phyloP scores from a whole-genome alignment of 306 rosid genomes.

The Ochetophila trinervis region DNA sequence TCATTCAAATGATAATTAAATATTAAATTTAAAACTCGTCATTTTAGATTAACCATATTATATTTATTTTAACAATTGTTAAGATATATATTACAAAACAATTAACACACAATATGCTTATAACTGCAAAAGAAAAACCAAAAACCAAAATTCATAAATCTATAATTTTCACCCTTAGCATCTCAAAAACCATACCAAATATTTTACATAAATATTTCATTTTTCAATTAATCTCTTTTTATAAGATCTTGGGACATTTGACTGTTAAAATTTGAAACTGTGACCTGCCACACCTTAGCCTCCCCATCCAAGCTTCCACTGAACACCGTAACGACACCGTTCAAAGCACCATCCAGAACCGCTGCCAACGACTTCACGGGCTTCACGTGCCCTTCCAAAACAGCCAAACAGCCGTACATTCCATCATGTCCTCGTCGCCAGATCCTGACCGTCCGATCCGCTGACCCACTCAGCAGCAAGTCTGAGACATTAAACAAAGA shows the following conservation, averaged over 20 bases:
- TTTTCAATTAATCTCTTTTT: no score
- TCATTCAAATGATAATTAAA: no score
- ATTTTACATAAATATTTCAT: no score
- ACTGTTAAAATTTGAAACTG: slow-evolving; percentile 12
- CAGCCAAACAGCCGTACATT: slow-evolving; percentile 50
- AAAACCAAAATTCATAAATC: no score
- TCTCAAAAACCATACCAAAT: no score
- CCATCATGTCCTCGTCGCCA: slow-evolving; percentile 64
- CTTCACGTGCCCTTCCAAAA: slow-evolving; percentile 60
- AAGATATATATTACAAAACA: no score
- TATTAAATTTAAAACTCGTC: no score
- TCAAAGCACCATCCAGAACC: slow-evolving; percentile 9
- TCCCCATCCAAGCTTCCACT: slow-evolving; percentile 88
- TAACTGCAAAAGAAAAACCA: no score
- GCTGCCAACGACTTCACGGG: slow-evolving; percentile 79
- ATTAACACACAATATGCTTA: no score
- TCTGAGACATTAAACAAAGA: slow-evolving; percentile 57
- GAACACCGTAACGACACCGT: slow-evolving; percentile 51
- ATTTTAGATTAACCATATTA: no score
- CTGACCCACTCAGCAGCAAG: slow-evolving; percentile 75
- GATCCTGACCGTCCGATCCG: slow-evolving; percentile 85
- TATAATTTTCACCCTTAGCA: no score
- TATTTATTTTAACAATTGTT: no score
- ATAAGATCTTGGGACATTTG: neutral
- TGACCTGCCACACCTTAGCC: slow-evolving; percentile 71